Evolutionary conservation across 352 stramenopile species (phyloP), one percentile per base, ranked within the genome.

Genomic region (Phytopythium sindhum): DNA sequence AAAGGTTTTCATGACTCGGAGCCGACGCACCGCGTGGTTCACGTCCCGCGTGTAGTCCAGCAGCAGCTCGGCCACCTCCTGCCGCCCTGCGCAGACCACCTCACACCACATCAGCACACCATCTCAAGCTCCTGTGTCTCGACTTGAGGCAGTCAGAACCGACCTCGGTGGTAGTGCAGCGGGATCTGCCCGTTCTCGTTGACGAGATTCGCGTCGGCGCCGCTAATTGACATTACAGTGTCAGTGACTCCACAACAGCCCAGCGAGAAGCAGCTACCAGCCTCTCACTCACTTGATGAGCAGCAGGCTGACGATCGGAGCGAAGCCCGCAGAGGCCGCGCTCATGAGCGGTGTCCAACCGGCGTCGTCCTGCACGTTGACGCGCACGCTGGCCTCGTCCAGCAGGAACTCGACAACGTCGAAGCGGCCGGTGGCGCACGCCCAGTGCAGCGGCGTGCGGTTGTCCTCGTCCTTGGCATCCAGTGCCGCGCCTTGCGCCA

Each of bases 261-360:
- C 26, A n/a, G n/a, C 7, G 56, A 41, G 29, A 53, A 10, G 33
- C 33, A 39, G 42, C 1, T 45, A 1, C 11, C 8, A 48, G 19
- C 23, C 9, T 1, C 21, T 10, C 53, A 67, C 71, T 11, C 61
- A 91, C 83, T 76, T 78, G 69, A 69, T 80, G 1, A 91, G 76
- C 51, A 92, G 51, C 23, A 84, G 56, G 21, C 71, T 68, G 53
- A 88, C 81, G 28, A 89, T 66, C 4, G 87, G 69, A 28, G 69
- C 73, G 58, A 90, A 78, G 15, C 84, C 81, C 9, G 84, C 79
- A 14, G 84, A 92, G 5, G 70, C 73, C 1, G 84, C 84, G 63
- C 80, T 92, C 84, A 92, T 90, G 35, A 92, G 72, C 29, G 84
- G 79, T 64, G 84, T 90, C 84, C 84, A 92, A 11, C 81, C 81